These are phyloP conservation scores for Solanum microdontum DNA, from an alignment of 257 asterid species.

Conservation along the genomic window DNA sequence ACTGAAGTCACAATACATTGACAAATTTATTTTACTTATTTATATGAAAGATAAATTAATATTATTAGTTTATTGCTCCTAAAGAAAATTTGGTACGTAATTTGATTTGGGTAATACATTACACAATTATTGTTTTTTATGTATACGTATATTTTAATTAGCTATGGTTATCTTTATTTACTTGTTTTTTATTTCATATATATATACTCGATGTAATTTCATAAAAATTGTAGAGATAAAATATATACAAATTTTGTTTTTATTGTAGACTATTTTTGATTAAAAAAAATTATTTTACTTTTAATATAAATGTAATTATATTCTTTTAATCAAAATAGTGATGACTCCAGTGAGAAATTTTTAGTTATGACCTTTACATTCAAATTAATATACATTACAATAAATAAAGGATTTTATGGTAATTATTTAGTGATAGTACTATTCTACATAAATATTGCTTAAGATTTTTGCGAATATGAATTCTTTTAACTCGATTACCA, in stretches of 20 bases:
- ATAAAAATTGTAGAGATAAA: too few relatives aligned
- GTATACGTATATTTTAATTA: too few relatives aligned
- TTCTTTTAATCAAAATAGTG: neutral
- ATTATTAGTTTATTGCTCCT: neutral
- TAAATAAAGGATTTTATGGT: too few relatives aligned
- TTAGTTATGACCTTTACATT: neutral
- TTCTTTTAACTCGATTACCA: neutral
- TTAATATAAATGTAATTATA: neutral
- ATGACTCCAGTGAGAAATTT: neutral
- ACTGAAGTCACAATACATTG: neutral
- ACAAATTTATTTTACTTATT: neutral
- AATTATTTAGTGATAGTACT: too few relatives aligned
- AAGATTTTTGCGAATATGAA: too few relatives aligned
- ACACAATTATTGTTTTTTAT: neutral
- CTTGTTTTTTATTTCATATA: neutral
- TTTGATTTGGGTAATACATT: neutral
- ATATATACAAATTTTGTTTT: too few relatives aligned
- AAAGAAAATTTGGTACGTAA: neutral
- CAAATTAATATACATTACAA: neutral
- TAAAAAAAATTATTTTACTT: neutral
- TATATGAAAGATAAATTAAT: neutral
- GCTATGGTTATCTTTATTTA: neutral
- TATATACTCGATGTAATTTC: too few relatives aligned
- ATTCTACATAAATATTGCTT: neutral
- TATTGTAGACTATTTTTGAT: neutral